phyloP scores from a whole-genome alignment of 2,329 filamentous ascomycete species.

The Aspergillus proliferans region DNA sequence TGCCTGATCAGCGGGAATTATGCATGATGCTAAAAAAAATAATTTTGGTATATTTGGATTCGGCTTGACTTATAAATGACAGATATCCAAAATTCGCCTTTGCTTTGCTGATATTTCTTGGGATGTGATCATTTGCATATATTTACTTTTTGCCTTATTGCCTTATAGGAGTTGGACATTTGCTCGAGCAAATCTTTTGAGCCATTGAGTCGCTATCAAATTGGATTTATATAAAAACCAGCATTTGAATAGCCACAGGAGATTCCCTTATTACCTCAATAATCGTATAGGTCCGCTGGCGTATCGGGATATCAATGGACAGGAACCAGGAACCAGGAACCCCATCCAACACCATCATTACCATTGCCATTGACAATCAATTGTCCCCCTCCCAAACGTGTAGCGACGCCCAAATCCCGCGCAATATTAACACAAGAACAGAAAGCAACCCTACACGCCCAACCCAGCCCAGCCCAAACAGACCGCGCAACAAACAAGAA shows the following conservation, averaged over 20 bases:
- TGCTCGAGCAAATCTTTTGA: neutral
- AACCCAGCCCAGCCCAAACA: neutral
- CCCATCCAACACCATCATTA: neutral
- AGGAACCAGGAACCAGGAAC: too few relatives aligned
- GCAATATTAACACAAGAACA: neutral
- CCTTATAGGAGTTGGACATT: neutral
- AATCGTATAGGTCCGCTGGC: too few relatives aligned
- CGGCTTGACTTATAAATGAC: neutral
- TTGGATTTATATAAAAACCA: neutral
- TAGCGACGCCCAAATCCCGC: conserved; percentile 3
- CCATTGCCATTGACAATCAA: too few relatives aligned
- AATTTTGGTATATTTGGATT: too few relatives aligned
- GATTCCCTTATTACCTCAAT: too few relatives aligned
- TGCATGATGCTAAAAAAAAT: too few relatives aligned
- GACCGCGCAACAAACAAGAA: neutral
- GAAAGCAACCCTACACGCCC: neutral
- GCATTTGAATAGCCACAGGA: too few relatives aligned
- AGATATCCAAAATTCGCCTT: neutral
- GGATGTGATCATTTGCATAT: neutral
- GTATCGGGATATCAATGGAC: too few relatives aligned
- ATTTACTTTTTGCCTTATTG: neutral
- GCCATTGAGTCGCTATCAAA: neutral
- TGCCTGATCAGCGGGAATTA: too few relatives aligned
- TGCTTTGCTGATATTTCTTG: neutral
- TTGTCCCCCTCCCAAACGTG: neutral